These are phyloP conservation scores for Gnomoniopsis sp. DNA, from an alignment of 2,329 filamentous ascomycete genomes.

Conservation along the genomic window DNA sequence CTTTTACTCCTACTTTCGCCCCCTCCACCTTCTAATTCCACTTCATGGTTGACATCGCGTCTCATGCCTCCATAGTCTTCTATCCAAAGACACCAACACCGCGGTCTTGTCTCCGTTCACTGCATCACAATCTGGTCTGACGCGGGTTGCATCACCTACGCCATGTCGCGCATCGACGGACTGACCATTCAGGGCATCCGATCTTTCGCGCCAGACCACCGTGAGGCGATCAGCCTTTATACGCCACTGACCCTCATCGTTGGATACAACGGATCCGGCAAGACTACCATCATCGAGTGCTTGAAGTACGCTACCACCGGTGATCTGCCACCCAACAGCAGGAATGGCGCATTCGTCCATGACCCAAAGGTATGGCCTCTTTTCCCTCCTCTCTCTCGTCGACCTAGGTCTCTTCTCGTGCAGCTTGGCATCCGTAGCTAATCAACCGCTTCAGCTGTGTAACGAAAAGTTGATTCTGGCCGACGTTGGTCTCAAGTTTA, in stretches of 20 bases:
- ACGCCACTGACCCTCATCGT: conserved; percentile 94
- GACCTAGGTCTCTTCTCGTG: too few relatives aligned
- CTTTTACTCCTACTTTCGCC: too few relatives aligned
- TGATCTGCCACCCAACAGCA: conserved; percentile 86
- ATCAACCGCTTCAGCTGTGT: conserved; percentile 53
- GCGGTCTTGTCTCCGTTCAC: not conserved
- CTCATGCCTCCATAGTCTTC: too few relatives aligned
- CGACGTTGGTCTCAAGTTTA: conserved; percentile 88
- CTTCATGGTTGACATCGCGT: not conserved
- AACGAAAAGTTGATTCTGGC: conserved; percentile 87
- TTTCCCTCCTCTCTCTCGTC: not conserved
- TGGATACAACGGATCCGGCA: conserved; percentile 94
- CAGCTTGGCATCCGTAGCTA: not conserved
- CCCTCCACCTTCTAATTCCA: too few relatives aligned
- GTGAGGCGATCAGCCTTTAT: conserved; percentile 77
- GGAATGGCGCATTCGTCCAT: conserved; percentile 89
- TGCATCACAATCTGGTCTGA: conserved; percentile 4
- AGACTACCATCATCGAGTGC: conserved; percentile 98
- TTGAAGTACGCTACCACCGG: conserved; percentile 98
- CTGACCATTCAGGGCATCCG: conserved; percentile 79
- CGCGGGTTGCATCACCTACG: conserved; percentile 5
- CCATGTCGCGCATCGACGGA: conserved; percentile 81
- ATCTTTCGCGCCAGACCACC: conserved; percentile 75
- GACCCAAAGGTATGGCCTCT: conserved; percentile 70
- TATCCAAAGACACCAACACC: not conserved